Evolutionary conservation across 805 yeast species (phyloP).

Genomic region (Pichia eremophila): DNA sequence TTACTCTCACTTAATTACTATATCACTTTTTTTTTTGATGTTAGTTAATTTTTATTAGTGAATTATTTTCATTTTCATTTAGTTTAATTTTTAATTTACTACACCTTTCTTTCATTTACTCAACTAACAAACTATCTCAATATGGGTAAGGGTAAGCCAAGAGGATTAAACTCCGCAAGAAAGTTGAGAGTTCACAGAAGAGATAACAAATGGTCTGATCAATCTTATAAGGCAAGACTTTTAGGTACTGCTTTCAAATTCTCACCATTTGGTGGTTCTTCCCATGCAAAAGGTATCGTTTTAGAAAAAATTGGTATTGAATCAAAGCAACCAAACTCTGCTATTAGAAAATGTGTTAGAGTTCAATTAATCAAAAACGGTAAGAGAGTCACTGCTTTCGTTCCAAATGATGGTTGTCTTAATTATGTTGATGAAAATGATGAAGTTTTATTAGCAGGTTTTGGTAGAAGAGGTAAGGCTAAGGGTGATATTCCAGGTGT

Average conservation of each 20-base stretch:
- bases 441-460: constrained; percentile 99
- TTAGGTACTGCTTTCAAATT: constrained; percentile 99
- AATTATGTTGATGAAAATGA: constrained; percentile 99
- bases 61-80: neutral
- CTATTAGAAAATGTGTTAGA: constrained; percentile 99
- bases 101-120: neutral
- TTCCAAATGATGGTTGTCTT: constrained; percentile 99
- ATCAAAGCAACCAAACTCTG: constrained; percentile 99
- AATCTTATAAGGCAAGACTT: constrained; percentile 95
- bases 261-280: constrained; percentile 99
- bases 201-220: constrained; percentile 99
- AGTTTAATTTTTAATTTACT: neutral
- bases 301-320: constrained; percentile 99
- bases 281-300: constrained; percentile 99
- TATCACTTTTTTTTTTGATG: neutral
- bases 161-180: constrained; percentile 99
- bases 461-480: constrained; percentile 99
- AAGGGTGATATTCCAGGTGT: constrained; percentile 99
- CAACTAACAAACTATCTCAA: constrained; percentile 25
- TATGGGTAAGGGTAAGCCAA: constrained; percentile 99
- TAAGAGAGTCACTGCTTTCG: constrained; percentile 99
- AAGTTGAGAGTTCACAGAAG: constrained; percentile 99
- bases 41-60: too few relatives aligned
- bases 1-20: too few relatives aligned
- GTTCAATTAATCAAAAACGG: constrained; percentile 99